Percentiles rank a stretch among this genome's conserved stretches.
Evolutionary conservation across 345 rosid species (phyloP).

Genomic region (Sapria himalayana): DNA sequence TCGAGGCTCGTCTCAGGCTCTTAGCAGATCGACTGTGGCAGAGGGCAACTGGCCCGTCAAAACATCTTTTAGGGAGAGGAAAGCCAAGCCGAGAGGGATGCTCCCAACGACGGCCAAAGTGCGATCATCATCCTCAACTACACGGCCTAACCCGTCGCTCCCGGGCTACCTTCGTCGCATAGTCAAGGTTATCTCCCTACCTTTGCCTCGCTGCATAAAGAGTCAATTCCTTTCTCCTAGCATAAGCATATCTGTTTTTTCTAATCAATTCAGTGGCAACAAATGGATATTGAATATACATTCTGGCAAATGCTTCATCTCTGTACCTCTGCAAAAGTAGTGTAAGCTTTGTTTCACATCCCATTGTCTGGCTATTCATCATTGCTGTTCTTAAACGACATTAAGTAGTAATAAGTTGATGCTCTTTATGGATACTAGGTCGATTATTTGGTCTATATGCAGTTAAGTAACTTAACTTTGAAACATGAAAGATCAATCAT

Average conservation of each 20-base stretch:
- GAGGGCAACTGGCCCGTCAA: too few relatives aligned
- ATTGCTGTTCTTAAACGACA: not conserved
- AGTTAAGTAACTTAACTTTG: too few relatives aligned
- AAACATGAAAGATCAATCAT: too few relatives aligned
- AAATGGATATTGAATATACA: slow-evolving; percentile 98
- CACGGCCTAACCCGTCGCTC: slow-evolving; percentile 48
- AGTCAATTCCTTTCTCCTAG: not conserved
- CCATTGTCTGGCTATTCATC: not conserved
- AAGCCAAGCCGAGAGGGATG: slow-evolving; percentile 19
- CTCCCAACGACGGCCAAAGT: slow-evolving; percentile 63
- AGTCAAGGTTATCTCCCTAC: slow-evolving; percentile 45
- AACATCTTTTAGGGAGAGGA: too few relatives aligned
- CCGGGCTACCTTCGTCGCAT: slow-evolving; percentile 89
- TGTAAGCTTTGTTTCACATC: slow-evolving; percentile 74
- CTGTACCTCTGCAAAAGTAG: slow-evolving; percentile 94
- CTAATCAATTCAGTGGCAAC: slow-evolving; percentile 64
- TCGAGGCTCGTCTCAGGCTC: slow-evolving; percentile 2
- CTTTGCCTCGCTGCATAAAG: not conserved
- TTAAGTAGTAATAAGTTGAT: too few relatives aligned
- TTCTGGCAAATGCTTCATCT: slow-evolving; percentile 99
- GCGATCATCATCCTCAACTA: slow-evolving; percentile 52
- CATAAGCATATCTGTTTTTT: not conserved
- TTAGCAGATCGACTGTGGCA: slow-evolving; percentile 8
- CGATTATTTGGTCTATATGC: too few relatives aligned
- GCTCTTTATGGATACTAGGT: too few relatives aligned